Base-by-base conservation (phyloP, 169 alveolate genomes). In the Sarcocystis neurona region DNA sequence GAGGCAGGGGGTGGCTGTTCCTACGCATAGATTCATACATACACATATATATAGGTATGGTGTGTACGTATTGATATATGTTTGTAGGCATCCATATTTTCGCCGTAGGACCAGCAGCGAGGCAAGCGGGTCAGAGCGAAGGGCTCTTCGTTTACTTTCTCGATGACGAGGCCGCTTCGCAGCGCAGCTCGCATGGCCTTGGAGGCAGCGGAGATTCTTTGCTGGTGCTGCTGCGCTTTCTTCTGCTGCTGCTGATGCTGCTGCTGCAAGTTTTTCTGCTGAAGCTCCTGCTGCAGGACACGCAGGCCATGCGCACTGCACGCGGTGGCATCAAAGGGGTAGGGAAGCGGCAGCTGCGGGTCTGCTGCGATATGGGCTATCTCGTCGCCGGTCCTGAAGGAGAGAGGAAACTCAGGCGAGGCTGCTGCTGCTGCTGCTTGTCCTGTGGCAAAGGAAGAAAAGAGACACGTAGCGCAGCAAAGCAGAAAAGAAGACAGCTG, bases 311-410 rank as follows among this genome's bases (percentile, higher is more conserved):
- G n/a, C 79, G 75, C n/a, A 18, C 86, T 37, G 84, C 91, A 87
- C 10, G 91, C 91, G 32, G 87, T 75, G 48, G 91, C 77, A 70
- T 72, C 91, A 34, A 75, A 48, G 20, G 91, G 91, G 20, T 70
- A 68, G 4, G 91, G 87, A 41, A 87, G 86, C 46, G 91, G 91
- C 1, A 60, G 86, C 37, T 66, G 50, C 43, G 34, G 63, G 41
- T 72, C 79, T 27, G 85, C 60, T 5, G 70, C 2, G 1, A 48
- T 27, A 18, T 39, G 47, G 1, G 91, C 72, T 10, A 77, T 87
- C 23, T 87, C 91, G 43, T 1, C 34, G 30, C 46, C 74, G 43
- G n/a, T n/a, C n/a, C n/a, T n/a, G n/a, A n/a, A n/a, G n/a, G n/a
- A n/a, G n/a, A n/a, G n/a, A n/a, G n/a, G n/a, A n/a, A n/a, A n/a